These are phyloP conservation scores for Komagataella ulmi DNA, from an alignment of 805 yeast genomes.

Conservation along the genomic window DNA sequence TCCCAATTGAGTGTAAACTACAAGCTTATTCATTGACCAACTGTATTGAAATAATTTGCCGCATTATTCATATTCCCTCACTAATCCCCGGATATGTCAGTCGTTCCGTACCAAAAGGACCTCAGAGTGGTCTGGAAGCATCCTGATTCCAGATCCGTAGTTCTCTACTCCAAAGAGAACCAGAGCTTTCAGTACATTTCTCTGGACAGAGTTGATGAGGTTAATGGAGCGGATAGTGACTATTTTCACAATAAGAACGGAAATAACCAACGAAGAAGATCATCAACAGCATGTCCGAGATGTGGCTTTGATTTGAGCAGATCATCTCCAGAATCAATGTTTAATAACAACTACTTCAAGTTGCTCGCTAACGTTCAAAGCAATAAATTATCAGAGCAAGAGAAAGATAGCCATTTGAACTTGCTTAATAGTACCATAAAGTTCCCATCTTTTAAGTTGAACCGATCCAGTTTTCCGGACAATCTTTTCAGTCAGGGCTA, in stretches of 20 bases:
- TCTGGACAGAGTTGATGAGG: background rate
- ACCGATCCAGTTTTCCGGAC: background rate
- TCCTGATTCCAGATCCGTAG: background rate
- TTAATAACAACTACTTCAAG: background rate
- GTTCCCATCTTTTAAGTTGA: background rate
- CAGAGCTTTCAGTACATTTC: background rate
- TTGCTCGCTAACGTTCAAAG: background rate
- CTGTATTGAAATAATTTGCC: background rate
- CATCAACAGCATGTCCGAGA: background rate
- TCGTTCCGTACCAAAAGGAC: background rate
- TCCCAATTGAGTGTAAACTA: background rate
- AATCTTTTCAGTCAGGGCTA: slow-evolving; percentile 73
- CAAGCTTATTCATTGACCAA: background rate
- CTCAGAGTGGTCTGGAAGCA: background rate
- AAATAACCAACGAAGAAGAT: background rate
- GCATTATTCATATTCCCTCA: too few species aligned
- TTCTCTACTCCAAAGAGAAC: background rate
- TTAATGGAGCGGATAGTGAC: background rate
- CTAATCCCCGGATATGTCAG: background rate
- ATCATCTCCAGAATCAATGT: background rate
- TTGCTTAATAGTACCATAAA: background rate
- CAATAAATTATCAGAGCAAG: background rate
- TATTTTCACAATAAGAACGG: background rate
- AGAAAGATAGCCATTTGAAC: background rate
- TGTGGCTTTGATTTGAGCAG: background rate